These are phyloP conservation scores for Fraxinus latifolia DNA, from an alignment of 305 asterid species.

Conservation along the genomic window DNA sequence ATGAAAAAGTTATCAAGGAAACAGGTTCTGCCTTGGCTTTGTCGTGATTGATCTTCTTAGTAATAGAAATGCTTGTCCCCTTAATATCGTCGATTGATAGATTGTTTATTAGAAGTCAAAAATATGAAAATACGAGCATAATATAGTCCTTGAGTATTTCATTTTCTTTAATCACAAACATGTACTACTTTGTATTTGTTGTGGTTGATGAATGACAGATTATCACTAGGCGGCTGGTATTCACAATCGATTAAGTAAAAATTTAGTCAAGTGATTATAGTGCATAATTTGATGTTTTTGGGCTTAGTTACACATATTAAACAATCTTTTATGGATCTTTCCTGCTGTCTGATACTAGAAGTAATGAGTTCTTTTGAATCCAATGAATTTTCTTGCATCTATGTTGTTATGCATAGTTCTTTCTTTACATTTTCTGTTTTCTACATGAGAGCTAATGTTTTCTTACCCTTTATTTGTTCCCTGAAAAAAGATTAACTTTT, in stretches of 20 bases:
- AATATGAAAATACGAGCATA: background rate
- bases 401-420: background rate
- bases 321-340: background rate
- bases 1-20: slow-evolving; percentile 74
- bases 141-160: background rate
- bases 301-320: background rate
- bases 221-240: background rate
- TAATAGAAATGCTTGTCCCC: background rate
- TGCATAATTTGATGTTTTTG: background rate
- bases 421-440: background rate
- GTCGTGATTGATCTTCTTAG: slow-evolving; percentile 14
- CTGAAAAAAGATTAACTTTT: slow-evolving; percentile 11
- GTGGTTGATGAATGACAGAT: slow-evolving; percentile 2
- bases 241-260: background rate
- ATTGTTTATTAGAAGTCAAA: no score
- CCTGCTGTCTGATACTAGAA: background rate
- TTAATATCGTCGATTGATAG: no score
- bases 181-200: background rate
- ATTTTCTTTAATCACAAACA: background rate
- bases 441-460: background rate
- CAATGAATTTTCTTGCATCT: background rate
- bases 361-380: background rate
- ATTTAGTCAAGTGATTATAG: background rate
- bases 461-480: background rate
- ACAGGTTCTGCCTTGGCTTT: slow-evolving; percentile 51